These are phyloP conservation scores for Kwoniella shivajii DNA, from an alignment of 1,284 basidiomycete species.

Conservation along the genomic window DNA sequence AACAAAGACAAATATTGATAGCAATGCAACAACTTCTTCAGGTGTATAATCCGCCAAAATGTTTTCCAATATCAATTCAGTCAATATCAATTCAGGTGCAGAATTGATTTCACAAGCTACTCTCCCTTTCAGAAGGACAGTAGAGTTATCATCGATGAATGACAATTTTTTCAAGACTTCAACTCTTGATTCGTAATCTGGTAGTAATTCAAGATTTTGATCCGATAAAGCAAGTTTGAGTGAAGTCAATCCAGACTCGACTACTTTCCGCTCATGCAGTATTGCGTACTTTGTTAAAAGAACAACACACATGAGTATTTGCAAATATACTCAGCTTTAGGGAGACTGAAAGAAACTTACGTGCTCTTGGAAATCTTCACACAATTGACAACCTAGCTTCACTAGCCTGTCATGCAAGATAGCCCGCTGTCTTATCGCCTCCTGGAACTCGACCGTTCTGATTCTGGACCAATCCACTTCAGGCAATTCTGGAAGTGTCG, in stretches of 20 bases:
- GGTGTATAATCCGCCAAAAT: constrained; percentile 85
- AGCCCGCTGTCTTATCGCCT: constrained; percentile 68
- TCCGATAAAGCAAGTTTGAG: constrained; percentile 85
- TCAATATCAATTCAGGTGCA: constrained; percentile 90
- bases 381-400: constrained; percentile 61
- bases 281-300: constrained; percentile 64
- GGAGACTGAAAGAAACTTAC: constrained; percentile 59
- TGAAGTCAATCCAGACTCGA: constrained; percentile 71
- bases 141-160: constrained; percentile 91
- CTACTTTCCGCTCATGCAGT: constrained; percentile 71
- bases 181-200: constrained; percentile 94
- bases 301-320: neutral
- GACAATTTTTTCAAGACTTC: constrained; percentile 86
- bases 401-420: constrained; percentile 57
- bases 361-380: constrained; percentile 67
- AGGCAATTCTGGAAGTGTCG: constrained; percentile 58
- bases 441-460: constrained; percentile 89
- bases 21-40: constrained; percentile 93
- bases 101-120: constrained; percentile 99
- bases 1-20: constrained; percentile 96
- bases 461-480: constrained; percentile 85
- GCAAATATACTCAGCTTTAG: neutral
- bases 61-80: constrained; percentile 96
- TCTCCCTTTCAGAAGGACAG: constrained; percentile 91
- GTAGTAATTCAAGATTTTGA: constrained; percentile 93